Evolutionary conservation across 164 flowering plant genomes (phyloP).

Genomic region (Magnolia kwangsiensis): DNA sequence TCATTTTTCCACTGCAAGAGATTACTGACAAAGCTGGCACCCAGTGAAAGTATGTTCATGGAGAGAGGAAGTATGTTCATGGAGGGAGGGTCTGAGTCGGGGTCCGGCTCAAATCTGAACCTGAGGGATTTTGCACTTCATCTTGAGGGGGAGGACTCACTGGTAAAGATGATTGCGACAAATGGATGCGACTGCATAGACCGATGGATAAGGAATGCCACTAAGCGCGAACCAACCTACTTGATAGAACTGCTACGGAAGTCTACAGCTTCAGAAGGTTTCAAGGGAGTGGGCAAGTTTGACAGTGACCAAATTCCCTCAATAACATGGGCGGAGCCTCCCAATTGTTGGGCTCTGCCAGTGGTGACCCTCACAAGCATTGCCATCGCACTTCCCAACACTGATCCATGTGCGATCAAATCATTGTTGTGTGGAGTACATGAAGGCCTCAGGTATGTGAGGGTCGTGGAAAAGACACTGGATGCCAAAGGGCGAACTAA

Average conservation of each 20-base stretch:
- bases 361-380: constrained; percentile 57
- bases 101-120: constrained; percentile 27
- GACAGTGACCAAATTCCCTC: constrained; percentile 43
- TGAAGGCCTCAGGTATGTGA: constrained; percentile 47
- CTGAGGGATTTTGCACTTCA: constrained; percentile 28
- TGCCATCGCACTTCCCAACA: constrained; percentile 48
- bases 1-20: neutral
- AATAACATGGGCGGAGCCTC: constrained; percentile 39
- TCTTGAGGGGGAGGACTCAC: constrained; percentile 59
- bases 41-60: neutral
- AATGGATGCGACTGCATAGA: constrained; percentile 33
- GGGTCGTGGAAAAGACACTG: constrained; percentile 33
- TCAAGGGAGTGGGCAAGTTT: constrained; percentile 43
- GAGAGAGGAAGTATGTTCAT: neutral
- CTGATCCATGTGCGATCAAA: constrained; percentile 17
- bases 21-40: neutral
- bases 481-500: constrained; percentile 25
- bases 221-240: constrained; percentile 37
- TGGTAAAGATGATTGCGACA: constrained; percentile 41
- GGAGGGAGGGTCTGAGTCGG: no score
- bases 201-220: constrained; percentile 34
- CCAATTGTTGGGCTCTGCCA: constrained; percentile 67
- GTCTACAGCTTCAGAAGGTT: constrained; percentile 17
- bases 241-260: constrained; percentile 41
- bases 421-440: constrained; percentile 24